phyloP scores from a whole-genome alignment of 192 early-diverging fungal species.

The Lobosporangium transversale region DNA sequence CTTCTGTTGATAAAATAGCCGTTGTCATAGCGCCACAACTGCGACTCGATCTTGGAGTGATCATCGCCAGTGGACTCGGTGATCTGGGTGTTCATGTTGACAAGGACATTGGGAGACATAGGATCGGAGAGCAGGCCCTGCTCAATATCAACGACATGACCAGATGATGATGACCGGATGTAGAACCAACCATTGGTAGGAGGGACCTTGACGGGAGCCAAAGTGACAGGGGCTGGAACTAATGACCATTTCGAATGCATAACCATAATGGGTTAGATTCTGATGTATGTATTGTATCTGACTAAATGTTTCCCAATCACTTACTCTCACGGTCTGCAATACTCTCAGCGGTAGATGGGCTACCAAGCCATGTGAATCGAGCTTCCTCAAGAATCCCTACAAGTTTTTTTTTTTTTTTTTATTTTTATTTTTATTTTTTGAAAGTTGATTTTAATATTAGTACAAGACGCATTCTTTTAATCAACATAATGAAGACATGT shows the following conservation, averaged over 20 bases:
- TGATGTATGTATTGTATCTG: too few relatives aligned
- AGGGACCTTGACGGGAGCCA: conserved; percentile 5
- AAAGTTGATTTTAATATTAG: conserved; percentile 18
- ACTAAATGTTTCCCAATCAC: too few relatives aligned
- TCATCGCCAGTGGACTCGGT: conserved; percentile 10
- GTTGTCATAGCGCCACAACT: conserved; percentile 48
- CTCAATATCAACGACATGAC: conserved; percentile 41
- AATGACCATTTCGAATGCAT: too few relatives aligned
- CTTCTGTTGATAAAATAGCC: conserved; percentile 51
- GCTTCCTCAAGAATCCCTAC: conserved; percentile 48
- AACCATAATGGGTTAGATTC: too few relatives aligned
- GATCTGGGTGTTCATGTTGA: conserved; percentile 26
- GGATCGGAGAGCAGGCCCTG: conserved; percentile 20
- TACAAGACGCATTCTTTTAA: conserved; percentile 1
- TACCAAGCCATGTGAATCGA: conserved; percentile 24
- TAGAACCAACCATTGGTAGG: conserved; percentile 51
- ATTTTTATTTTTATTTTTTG: too few relatives aligned
- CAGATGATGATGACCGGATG: conserved; percentile 40
- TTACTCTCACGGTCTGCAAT: conserved; percentile 22
- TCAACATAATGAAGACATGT: too few relatives aligned
- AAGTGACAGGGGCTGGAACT: background rate
- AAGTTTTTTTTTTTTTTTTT: too few relatives aligned
- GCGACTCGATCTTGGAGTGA: conserved; percentile 28
- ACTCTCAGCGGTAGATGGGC: conserved; percentile 2
- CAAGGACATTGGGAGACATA: conserved; percentile 37